phyloP scores from a whole-genome alignment of 2,329 filamentous ascomycete genomes.

The Xylaria sp. region DNA sequence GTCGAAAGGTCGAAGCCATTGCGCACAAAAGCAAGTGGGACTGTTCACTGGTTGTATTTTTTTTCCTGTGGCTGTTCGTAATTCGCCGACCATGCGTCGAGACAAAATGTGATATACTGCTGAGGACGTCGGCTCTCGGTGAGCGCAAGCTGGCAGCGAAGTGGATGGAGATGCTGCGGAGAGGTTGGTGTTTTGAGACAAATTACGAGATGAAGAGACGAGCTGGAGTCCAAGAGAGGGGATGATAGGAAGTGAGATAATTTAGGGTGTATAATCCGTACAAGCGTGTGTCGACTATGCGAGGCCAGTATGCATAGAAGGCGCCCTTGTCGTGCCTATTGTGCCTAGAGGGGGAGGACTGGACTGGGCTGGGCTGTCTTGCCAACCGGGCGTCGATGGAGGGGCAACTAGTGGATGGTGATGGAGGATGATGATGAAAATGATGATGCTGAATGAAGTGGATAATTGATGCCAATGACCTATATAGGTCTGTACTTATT shows the following conservation, averaged over 20 bases:
- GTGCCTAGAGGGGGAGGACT: constrained; percentile 5
- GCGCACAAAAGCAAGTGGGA: neutral
- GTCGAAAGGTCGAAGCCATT: constrained; percentile 47
- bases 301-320: constrained; percentile 18
- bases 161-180: constrained; percentile 7
- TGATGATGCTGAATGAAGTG: constrained; percentile 14
- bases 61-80: neutral
- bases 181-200: constrained; percentile 19
- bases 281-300: constrained; percentile 26
- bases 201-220: constrained; percentile 10
- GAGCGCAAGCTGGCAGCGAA: constrained; percentile 2
- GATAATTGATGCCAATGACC: constrained; percentile 10
- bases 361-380: constrained; percentile 2
- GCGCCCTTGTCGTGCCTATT: constrained; percentile 11
- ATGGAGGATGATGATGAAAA: constrained; percentile 11
- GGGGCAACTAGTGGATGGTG: constrained; percentile 12
- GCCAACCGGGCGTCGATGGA: constrained; percentile 5
- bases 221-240: constrained; percentile 1
- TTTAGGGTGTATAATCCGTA: constrained; percentile 3
- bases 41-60: no score
- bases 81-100: neutral
- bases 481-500: neutral
- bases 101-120: neutral
- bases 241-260: constrained; percentile 12
- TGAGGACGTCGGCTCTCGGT: neutral